Evolutionary conservation across 805 yeast genomes (phyloP).

Genomic region (Kluyveromyces wickerhamii): DNA sequence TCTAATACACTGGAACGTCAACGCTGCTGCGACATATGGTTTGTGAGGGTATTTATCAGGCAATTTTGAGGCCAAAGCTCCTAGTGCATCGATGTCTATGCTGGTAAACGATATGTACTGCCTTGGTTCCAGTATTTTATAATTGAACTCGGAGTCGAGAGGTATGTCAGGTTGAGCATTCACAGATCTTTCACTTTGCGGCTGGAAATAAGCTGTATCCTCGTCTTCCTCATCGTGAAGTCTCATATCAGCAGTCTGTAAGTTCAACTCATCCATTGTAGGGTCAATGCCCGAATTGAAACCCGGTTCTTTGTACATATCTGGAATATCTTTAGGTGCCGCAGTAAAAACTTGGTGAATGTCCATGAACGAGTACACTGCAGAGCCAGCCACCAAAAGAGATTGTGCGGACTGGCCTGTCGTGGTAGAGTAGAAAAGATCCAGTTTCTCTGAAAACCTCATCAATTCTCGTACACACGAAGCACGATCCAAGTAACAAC

Average conservation of each 20-base stretch:
- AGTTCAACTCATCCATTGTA: constrained; percentile 28
- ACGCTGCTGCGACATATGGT: constrained; percentile 54
- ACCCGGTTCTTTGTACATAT: constrained; percentile 8
- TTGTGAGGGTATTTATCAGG: constrained; percentile 45
- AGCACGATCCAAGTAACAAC: constrained; percentile 53
- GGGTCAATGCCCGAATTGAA: constrained; percentile 25
- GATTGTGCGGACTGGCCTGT: constrained; percentile 39
- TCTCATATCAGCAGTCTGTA: constrained; percentile 35
- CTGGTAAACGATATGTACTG: constrained; percentile 59
- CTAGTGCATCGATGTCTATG: constrained; percentile 63
- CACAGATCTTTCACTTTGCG: constrained; percentile 3
- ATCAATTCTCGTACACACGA: constrained; percentile 49
- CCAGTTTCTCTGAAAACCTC: constrained; percentile 53
- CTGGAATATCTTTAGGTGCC: constrained; percentile 13
- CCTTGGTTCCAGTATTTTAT: constrained; percentile 30
- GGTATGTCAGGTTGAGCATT: constrained; percentile 20
- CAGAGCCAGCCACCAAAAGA: constrained; percentile 47
- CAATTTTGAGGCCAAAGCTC: constrained; percentile 50
- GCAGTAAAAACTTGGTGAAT: constrained; percentile 38
- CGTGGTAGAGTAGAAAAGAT: constrained; percentile 33
- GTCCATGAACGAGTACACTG: constrained; percentile 50
- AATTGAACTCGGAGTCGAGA: constrained; percentile 45
- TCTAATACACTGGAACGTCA: constrained; percentile 61
- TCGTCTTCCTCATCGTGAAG: constrained; percentile 9
- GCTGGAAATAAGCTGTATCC: constrained; percentile 1